Conservation (phyloP, 306 rosid species). For the Prunus armeniaca region DNA sequence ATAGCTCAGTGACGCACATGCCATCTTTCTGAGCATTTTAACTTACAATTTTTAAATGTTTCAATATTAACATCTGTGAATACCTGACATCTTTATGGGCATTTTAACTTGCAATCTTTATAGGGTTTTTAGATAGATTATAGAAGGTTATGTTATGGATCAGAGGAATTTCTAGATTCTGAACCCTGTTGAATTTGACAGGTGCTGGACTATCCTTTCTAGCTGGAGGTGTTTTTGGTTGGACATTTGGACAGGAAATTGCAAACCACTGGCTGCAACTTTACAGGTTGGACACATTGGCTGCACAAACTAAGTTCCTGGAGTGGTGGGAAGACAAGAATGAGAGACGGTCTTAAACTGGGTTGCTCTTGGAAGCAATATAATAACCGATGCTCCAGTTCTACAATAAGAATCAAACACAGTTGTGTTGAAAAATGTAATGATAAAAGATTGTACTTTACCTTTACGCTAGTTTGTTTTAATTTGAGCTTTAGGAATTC, state of each 20-base stretch:
- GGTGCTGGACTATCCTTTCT: slow-evolving; percentile 74
- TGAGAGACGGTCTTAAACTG: slow-evolving; percentile 37
- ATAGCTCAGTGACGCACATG: background rate
- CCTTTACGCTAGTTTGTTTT: slow-evolving; percentile 7
- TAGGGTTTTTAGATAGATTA: background rate
- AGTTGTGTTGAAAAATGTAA: slow-evolving; percentile 23
- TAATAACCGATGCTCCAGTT: slow-evolving; percentile 18
- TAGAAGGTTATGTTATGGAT: background rate
- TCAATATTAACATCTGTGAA: background rate
- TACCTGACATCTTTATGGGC: background rate
- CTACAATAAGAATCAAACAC: slow-evolving; percentile 33
- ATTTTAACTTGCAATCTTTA: background rate
- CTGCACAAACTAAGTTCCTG: slow-evolving; percentile 72
- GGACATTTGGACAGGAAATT: slow-evolving; percentile 65
- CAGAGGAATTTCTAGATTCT: background rate
- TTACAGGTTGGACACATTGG: slow-evolving; percentile 74
- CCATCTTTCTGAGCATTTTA: background rate
- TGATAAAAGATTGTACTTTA: slow-evolving; percentile 24
- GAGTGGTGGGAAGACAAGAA: slow-evolving; percentile 76
- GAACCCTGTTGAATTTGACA: slow-evolving; percentile 24
- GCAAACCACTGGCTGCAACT: slow-evolving; percentile 77
- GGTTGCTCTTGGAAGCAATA: slow-evolving; percentile 9
- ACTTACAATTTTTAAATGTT: background rate
- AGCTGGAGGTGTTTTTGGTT: slow-evolving; percentile 74
- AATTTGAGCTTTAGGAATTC: background rate